phyloP scores from a whole-genome alignment of 495 filamentous ascomycete genomes.

The Xylaria nigripes region DNA sequence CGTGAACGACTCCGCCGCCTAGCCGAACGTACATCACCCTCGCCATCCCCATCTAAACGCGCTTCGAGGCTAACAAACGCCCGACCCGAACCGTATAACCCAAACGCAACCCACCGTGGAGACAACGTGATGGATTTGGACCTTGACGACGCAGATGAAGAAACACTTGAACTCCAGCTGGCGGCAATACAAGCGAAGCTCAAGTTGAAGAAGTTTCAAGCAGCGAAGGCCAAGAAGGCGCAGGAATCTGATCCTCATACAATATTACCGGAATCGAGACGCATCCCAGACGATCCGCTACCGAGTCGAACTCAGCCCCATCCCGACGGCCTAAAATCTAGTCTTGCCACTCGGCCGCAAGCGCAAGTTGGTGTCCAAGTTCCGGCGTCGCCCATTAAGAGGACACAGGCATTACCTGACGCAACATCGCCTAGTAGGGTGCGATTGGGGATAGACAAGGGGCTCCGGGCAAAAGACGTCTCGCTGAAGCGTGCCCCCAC shows the following conservation, averaged over 20 bases:
- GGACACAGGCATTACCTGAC: slow-evolving; percentile 34
- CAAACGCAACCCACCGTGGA: slow-evolving; percentile 8
- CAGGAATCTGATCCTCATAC: slow-evolving; percentile 16
- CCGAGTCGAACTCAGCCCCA: slow-evolving; percentile 18
- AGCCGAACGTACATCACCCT: slow-evolving; percentile 53
- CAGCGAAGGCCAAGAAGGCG: slow-evolving; percentile 38
- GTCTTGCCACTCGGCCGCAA: slow-evolving; percentile 23
- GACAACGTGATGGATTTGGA: slow-evolving; percentile 33
- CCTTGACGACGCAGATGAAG: slow-evolving; percentile 72
- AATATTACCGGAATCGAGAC: slow-evolving; percentile 15
- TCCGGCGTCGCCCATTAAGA: slow-evolving; percentile 67
- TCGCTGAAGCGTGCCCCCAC: slow-evolving; percentile 70
- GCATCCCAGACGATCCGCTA: slow-evolving; percentile 12
- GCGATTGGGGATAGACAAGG: slow-evolving; percentile 83
- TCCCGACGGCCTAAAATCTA: slow-evolving; percentile 10
- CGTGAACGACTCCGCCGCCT: slow-evolving; percentile 61
- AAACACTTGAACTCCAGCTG: slow-evolving; percentile 73
- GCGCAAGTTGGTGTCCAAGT: slow-evolving; percentile 56
- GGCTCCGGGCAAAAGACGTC: slow-evolving; percentile 69
- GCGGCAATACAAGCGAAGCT: slow-evolving; percentile 79
- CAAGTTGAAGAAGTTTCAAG: slow-evolving; percentile 80
- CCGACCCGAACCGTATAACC: not conserved
- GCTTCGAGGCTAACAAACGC: not conserved
- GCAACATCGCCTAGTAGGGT: slow-evolving; percentile 74
- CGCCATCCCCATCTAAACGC: slow-evolving; percentile 50